Conservation (phyloP, 176 grass and related monocot species). For the Zoysia pacifica region DNA sequence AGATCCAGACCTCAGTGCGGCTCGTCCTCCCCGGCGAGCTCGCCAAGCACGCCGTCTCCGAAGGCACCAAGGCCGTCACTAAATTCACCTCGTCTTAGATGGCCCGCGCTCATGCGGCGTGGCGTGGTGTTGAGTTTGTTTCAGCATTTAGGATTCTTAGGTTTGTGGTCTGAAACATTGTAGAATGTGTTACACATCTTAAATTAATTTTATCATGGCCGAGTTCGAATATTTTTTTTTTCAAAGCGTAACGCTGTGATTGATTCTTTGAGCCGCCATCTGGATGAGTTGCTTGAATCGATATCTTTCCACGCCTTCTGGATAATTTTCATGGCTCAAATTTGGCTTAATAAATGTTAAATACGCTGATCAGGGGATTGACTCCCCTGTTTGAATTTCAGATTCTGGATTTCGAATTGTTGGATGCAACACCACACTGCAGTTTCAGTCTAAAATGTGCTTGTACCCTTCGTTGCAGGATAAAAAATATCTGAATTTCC, state of each 20-base stretch:
- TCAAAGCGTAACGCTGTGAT: not conserved
- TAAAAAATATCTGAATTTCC: no score
- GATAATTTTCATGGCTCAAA: no score
- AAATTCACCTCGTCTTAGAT: conserved; percentile 52
- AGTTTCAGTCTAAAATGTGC: not conserved
- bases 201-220: not conserved
- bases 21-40: conserved; percentile 62
- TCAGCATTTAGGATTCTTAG: not conserved
- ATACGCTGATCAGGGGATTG: no score
- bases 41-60: conserved; percentile 69
- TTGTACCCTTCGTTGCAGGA: no score
- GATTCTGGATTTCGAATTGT: no score
- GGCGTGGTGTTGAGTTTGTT: not conserved
- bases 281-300: not conserved
- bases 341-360: no score
- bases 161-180: not conserved
- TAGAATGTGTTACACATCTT: not conserved
- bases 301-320: no score
- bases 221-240: not conserved
- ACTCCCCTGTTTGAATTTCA: no score
- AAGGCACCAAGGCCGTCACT: conserved; percentile 73
- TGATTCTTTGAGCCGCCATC: not conserved
- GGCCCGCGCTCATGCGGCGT: not conserved
- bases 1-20: conserved; percentile 64
- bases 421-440: not conserved